Evolutionary conservation across 202 grass and related monocot genomes (phyloP).

Genomic region (Carex arenaria): DNA sequence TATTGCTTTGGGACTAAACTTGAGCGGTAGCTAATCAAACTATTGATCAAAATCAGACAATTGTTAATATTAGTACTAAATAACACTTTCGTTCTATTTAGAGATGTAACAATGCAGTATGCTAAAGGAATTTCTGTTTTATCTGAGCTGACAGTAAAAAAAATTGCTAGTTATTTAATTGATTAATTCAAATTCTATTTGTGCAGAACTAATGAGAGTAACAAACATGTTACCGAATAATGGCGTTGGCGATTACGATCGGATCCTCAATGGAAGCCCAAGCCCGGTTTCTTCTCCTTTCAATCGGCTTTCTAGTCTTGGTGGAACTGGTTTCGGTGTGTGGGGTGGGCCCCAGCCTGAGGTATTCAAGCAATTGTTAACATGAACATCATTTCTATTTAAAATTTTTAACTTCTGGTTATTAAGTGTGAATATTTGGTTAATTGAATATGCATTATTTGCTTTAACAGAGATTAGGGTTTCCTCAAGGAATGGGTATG

Average conservation of each 20-base stretch:
- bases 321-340: conserved; percentile 55
- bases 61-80: conserved; percentile 2
- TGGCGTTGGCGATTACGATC: conserved; percentile 53
- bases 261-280: conserved; percentile 42
- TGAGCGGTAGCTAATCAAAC: not conserved
- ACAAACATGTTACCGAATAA: conserved; percentile 51
- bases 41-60: not conserved
- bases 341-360: conserved; percentile 62
- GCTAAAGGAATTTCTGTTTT: conserved; percentile 17
- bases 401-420: conserved; percentile 17
- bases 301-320: conserved; percentile 50
- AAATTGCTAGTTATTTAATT: not conserved
- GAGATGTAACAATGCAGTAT: conserved; percentile 8
- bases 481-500: conserved; percentile 46
- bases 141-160: not conserved
- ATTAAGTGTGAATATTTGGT: not conserved
- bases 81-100: conserved; percentile 12
- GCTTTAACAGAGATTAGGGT: conserved; percentile 51
- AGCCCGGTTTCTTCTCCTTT: conserved; percentile 74
- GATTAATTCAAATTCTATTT: not conserved
- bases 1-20: not conserved
- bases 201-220: conserved; percentile 80
- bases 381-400: not conserved
- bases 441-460: conserved; percentile 18
- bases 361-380: conserved; percentile 33